Base-by-base conservation (phyloP, 148 eudicot genomes). In the Rhododendron williamsianum region DNA sequence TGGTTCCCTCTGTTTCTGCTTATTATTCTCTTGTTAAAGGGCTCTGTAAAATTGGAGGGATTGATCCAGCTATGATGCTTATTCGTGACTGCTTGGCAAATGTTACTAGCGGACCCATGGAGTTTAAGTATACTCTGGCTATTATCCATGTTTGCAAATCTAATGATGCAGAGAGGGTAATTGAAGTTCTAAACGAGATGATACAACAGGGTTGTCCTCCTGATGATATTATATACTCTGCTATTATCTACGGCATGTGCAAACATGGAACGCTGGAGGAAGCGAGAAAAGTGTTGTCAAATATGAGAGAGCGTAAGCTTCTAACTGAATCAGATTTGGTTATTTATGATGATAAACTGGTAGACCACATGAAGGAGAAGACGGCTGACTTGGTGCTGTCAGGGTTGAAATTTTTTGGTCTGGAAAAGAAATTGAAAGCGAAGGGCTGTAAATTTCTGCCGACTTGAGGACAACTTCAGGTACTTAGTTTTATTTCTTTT, bases 211-310 rank as follows among this genome's bases (percentile, higher is more conserved):
- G 95, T 82, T 86, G 89, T 84, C 36, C 72, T 76, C 93, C 93
- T 52, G 91, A 91, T 89, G 94, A 90, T 80, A 79, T 95, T 43
- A 87, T 89, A 81, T 91, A 82, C 83, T 92, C 92, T 86, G 93
- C 97, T 87, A 87, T 96, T 65, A 94, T 96, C n/a, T 95, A 89
- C 81, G 98, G 99, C 51, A 93, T 96, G 95, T 93, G 95, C 89
- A 91, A 92, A 91, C 90, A 95, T 83, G 99, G 98, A 84, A 95
- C 98, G 8, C 65, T 96, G 15, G 98, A 95, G 87, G 98, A 94
- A 91, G 97, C 92, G 23, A 91, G 97, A 87, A 94, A 91, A 89
- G 91, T 96, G 41, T 92, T 96, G 69, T 78, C 90, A 6, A 78
- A 84, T 83, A 82, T 96, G 93, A 90, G 86, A 86, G 93, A 96